Percentiles rank a stretch among this genome's conserved stretches.
These are phyloP conservation scores for Chaetoscypha palmicola DNA, from an alignment of 2,329 filamentous ascomycete genomes.

Conservation along the genomic window DNA sequence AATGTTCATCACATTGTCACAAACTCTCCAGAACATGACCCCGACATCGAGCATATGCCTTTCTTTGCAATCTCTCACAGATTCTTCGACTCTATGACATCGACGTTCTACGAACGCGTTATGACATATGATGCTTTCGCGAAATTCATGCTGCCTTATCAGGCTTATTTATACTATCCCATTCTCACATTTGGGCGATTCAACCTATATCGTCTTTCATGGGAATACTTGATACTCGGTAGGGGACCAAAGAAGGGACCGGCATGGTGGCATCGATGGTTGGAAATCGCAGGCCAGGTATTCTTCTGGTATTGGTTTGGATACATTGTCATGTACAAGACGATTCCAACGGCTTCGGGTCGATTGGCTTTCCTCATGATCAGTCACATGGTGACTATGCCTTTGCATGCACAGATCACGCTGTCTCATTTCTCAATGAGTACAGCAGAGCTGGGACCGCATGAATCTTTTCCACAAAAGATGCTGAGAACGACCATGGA, in stretches of 20 bases:
- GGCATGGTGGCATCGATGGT: slow-evolving; percentile 74
- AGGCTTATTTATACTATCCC: slow-evolving; percentile 78
- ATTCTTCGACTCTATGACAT: slow-evolving; percentile 64
- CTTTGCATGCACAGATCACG: slow-evolving; percentile 83
- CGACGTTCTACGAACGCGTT: slow-evolving; percentile 75
- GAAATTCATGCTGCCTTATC: slow-evolving; percentile 61
- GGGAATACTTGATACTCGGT: slow-evolving; percentile 65
- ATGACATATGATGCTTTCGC: slow-evolving; percentile 74
- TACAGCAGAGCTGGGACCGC: slow-evolving; percentile 73
- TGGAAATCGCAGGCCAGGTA: slow-evolving; percentile 68
- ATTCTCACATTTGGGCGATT: slow-evolving; percentile 76
- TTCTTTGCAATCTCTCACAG: slow-evolving; percentile 83
- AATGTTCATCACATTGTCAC: slow-evolving; percentile 97
- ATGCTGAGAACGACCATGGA: slow-evolving; percentile 95
- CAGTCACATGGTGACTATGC: slow-evolving; percentile 73
- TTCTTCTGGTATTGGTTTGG: slow-evolving; percentile 88
- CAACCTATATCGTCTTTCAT: slow-evolving; percentile 79
- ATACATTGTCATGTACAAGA: slow-evolving; percentile 69
- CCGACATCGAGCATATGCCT: slow-evolving; percentile 87
- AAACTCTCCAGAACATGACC: slow-evolving; percentile 90
- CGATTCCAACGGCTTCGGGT: slow-evolving; percentile 60
- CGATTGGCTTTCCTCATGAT: slow-evolving; percentile 70
- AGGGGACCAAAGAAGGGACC: slow-evolving; percentile 67
- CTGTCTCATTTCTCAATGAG: slow-evolving; percentile 93
- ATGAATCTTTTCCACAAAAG: slow-evolving; percentile 82